Evolutionary conservation across 768 basidiomycete genomes (phyloP).

Genomic region (Russula emetica): DNA sequence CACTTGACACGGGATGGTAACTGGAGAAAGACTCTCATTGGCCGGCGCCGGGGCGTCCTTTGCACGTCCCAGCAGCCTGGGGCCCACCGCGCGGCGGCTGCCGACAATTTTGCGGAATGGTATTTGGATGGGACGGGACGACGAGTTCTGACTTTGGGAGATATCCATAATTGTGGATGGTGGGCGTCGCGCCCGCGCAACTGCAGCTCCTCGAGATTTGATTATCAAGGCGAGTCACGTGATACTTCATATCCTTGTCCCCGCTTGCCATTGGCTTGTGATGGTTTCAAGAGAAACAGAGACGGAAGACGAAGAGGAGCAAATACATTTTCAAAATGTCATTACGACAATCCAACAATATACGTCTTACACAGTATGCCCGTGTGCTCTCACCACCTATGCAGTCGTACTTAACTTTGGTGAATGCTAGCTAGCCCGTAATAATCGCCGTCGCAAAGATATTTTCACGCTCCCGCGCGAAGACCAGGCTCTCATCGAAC

Average conservation of each 20-base stretch:
- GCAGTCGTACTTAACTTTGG: not conserved
- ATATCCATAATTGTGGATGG: no score
- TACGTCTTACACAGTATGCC: conserved; percentile 60
- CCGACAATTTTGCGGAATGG: no score
- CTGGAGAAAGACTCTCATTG: conserved; percentile 28
- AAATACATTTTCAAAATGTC: conserved; percentile 70
- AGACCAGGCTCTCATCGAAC: conserved; percentile 65
- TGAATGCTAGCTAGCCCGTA: conserved; percentile 46
- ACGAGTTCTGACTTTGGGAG: no score
- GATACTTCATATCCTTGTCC: not conserved
- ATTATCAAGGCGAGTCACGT: not conserved
- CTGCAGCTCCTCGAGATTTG: not conserved
- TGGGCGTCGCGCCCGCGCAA: no score
- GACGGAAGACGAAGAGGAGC: conserved; percentile 50
- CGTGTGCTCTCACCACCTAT: conserved; percentile 25
- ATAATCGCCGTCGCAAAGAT: conserved; percentile 71
- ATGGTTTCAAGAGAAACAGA: conserved; percentile 18
- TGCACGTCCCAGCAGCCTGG: not conserved
- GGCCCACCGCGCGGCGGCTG: no score
- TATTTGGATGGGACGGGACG: no score
- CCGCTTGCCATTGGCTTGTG: not conserved
- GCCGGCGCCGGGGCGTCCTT: conserved; percentile 17
- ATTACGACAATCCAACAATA: conserved; percentile 73
- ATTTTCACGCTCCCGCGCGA: conserved; percentile 61
- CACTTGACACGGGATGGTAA: conserved; percentile 48